Base-by-base conservation (phyloP, 306 rosid genomes). In the Sphenostylis stenocarpa region DNA sequence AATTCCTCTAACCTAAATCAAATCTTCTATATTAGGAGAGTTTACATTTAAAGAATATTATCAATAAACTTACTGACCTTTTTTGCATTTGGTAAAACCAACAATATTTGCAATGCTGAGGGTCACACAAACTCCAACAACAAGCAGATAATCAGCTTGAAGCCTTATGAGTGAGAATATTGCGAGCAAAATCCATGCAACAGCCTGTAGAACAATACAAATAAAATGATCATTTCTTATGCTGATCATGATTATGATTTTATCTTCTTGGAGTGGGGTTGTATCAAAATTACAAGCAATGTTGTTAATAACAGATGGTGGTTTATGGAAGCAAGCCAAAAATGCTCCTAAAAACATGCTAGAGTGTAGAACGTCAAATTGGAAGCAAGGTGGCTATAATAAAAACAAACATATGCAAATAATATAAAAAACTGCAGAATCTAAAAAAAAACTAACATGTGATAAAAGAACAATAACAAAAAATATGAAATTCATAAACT, bases 121-220 rank as follows among this genome's bases (percentile, higher is more conserved):
- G 70, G 97, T 95, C 93, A 95, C 76, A 83, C 99, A 92, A 83
- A 95, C 99, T 85, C 97, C 99, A 9, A 92, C 69, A 20, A 95
- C 97, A 19, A 95, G 97, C 79, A 95, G 96, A 90, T 90, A 92
- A 87, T 95, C 99, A 72, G 99, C 99, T 84, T 95, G 99, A 83
- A 95, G 85, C 87, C 90, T 92, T 80, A 95, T 90, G 79, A 95
- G 89, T 13, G 99, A 95, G 86, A 95, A 95, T 84, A 95, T 91
- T 72, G 87, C 97, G 31, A 95, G 86, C 77, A 95, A 71, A 3
- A 90, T 79, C 99, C 99, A 95, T 10, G 80, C 80, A 85, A 75
- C 77, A 14, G 99, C 99, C 97, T 95, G 77, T 26, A 63, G 45
- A 72, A 73, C 66, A 72, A 63, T 16, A 79, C 67, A 60, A 51